A percentile compares a stretch with the other conserved stretches of the same genome.
Conservation (phyloP, 805 yeast species). For the Starmerella davenportii region DNA sequence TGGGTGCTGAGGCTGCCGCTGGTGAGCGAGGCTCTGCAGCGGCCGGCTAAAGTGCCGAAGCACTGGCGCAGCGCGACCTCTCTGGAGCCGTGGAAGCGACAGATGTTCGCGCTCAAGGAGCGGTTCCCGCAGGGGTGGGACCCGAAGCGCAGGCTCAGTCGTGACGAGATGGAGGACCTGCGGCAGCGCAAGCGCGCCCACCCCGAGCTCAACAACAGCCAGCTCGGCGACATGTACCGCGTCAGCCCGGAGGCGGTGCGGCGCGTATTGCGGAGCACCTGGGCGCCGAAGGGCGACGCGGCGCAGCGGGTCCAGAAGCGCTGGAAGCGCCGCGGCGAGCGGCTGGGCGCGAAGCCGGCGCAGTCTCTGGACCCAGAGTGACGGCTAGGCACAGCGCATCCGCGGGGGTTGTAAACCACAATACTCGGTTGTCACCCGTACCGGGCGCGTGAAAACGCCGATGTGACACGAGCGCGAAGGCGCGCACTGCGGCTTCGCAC, state of each 20-base stretch:
- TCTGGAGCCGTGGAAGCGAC: constrained; percentile 53
- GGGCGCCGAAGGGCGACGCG: constrained; percentile 51
- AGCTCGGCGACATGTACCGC: constrained; percentile 44
- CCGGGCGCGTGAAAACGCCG: no score
- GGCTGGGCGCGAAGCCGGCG: constrained; percentile 13
- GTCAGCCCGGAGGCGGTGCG: constrained; percentile 71
- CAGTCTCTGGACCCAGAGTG: no score
- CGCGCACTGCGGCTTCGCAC: neutral
- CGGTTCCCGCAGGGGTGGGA: constrained; percentile 48
- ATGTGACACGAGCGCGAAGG: no score
- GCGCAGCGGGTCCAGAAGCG: constrained; percentile 29
- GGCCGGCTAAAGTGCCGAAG: constrained; percentile 17
- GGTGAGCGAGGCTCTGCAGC: constrained; percentile 14
- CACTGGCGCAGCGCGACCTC: constrained; percentile 28
- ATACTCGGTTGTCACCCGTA: no score
- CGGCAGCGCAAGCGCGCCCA: constrained; percentile 32
- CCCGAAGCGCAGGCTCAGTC: constrained; percentile 47
- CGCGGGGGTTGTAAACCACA: no score
- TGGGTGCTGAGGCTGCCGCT: constrained; percentile 22
- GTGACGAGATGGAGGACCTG: constrained; percentile 52
- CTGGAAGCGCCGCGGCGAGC: constrained; percentile 35
- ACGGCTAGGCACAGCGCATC: no score
- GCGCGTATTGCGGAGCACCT: constrained; percentile 56
- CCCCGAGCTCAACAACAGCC: constrained; percentile 45
- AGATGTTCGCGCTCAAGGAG: constrained; percentile 43